Evolutionary conservation across 805 yeast species (phyloP), one percentile per base, ranked within the genome.

Genomic region (Starmerella vaccinii): DNA sequence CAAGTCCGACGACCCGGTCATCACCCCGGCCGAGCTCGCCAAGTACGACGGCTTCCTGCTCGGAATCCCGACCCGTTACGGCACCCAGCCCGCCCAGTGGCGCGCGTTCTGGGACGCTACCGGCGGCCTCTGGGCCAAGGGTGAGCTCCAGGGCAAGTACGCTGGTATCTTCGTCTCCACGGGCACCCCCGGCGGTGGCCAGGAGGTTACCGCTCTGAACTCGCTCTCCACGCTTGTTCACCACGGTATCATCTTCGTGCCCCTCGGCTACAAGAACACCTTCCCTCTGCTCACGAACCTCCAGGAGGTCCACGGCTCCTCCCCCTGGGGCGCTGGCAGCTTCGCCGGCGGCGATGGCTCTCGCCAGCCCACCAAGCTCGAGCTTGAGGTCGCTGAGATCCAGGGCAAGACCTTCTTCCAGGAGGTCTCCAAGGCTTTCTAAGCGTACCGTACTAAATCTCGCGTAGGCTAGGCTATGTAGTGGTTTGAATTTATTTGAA

Each of bases 261-360:
- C 95, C 54, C 72, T 84, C 59, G 95, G 95, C 54, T 85, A 80
- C 70, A 75, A 72, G 55, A 65, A 71, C 54, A 70, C 75, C 4
- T 81, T 80, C 66, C 73, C 75, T 10, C 73, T 74, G 58, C 61
- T 81, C 56, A 68, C 83, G 39, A 73, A 72, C 67, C 61, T 81
- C 40, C 76, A 73, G 3, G 87, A 83, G 69, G 73, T 78, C 46
- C 94, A 82, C 64, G 95, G 95, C 57, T 84, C 84, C 50, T 76
- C 88, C 21, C 77, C 95, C 42, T 86, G 88, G 87, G 95, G 95
- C 65, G 83, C 95, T 30, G 95, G 95, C 59, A 70, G 84, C 34
- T 71, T 75, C 61, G 88, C 95, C 27, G 84, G 79, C 46, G 71
- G 75, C 47, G 90, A 82, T 63, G 95, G 94, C 46, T 76, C 84